Evolutionary conservation across 345 rosid genomes (phyloP), one percentile per base, ranked within the genome.

Genomic region (Nasturtium officinale): DNA sequence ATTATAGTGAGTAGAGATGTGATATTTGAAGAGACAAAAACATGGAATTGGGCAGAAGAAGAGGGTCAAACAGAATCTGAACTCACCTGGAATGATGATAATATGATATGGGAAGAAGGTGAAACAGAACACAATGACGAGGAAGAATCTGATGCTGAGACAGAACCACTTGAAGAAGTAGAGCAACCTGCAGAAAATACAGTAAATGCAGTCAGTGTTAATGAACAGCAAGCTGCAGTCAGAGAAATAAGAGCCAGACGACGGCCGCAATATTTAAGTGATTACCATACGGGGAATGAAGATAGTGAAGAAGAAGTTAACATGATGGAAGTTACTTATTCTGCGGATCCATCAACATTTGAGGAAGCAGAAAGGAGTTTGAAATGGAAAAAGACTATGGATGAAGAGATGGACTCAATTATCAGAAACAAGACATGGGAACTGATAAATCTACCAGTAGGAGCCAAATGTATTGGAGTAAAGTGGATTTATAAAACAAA

Each of bases 361-460:
- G 29, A 65, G 47, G 45, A 65, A 30, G 69, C 18, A 0, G 5
- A 11, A 3, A 65, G 30, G 0, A 17, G 9, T 7, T 0, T 30
- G 20, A 30, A 47, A 1, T 46, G 13, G 69, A 47, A 45, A 18
- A 12, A 17, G 10, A 30, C 43, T 0, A 47, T 65, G 29, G 1
- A 65, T 11, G 56, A 47, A 2, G 38, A 29, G 7, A 29, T 29
- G 0, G 3, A 20, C 0, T 35, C 46, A 0, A 59, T 35, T 0
- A 5, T 1, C 35, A 18, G 5, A 59, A 59, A 2, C 6, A 35
- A 3, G n/a, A 59, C 47, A 0, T 59, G 46, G 64, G 8, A 2
- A 2, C 1, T 35, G 0, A 0, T 9, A 0, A 7, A 0, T 0
- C 2, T 60, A 0, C 47, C 65, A 0, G 0, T 0, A n/a, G 5